Evolutionary conservation across 805 yeast genomes (phyloP), one percentile per base, ranked within the genome.

Genomic region (Candida montana): DNA sequence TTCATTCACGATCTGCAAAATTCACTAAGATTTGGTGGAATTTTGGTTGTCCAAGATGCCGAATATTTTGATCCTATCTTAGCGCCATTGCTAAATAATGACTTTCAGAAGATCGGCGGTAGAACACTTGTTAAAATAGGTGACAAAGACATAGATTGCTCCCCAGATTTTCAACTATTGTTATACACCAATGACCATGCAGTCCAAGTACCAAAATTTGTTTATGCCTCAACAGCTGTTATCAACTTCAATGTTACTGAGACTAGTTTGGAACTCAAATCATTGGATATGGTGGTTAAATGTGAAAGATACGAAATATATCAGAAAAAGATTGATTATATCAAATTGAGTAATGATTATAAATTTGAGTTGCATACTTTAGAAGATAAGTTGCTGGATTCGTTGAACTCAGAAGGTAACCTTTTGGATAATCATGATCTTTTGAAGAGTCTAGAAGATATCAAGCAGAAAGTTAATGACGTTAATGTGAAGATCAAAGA

Each of bases 1-100:
- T 85, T 81, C 56, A 57, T 74, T 3, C 81, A 79, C 48, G 83
- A 77, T 33, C 54, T 91, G 13, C 95, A 89, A 56, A 83, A 87
- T 52, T 82, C 95, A 0, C 57, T 90, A 21, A 67, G 93, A 48
- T 90, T 90, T 68, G 97, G 98, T 5, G 88, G 86, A 3, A 52
- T 75, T 1, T 64, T 91, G 7, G 55, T 90, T 12, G 70, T 91
- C 15, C 77, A 77, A 49, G 91, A 91, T 62, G 89, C 90, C 4
- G 97, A 91, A 54, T 64, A 72, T 49, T 80, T 75, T 54, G 91
- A 91, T 56, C 95, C 96, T 0, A 62, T 85, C 7, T 55, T 91
- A 10, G 75, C 75, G 42, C 69, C 83, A 0, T 60, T 91, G 1
- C 59, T 91, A 36, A 69, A 76, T 35, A 67, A 68, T 26, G 95